Conservation (phyloP, 2,329 filamentous ascomycete genomes). For the Aspergillus sp. region DNA sequence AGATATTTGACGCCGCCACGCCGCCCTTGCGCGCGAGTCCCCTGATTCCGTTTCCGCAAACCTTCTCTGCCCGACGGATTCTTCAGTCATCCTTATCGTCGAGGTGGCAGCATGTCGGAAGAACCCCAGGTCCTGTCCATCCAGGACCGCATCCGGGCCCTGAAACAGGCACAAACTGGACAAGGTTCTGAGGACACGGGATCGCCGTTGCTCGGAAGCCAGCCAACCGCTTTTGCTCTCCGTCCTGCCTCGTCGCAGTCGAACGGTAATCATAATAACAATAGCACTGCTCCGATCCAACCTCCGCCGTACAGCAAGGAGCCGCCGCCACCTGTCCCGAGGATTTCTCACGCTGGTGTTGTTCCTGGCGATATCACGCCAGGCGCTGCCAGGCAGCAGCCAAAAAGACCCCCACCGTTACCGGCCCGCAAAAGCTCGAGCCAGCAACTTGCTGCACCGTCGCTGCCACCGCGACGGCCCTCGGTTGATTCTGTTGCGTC, state of each 20-base stretch:
- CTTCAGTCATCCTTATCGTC: not conserved
- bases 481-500: slow-evolving; percentile 56
- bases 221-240: slow-evolving; percentile 23
- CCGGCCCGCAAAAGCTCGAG: slow-evolving; percentile 44
- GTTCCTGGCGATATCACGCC: slow-evolving; percentile 20
- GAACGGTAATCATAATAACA: not conserved
- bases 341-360: slow-evolving; percentile 18
- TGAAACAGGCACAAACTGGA: slow-evolving; percentile 45
- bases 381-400: slow-evolving; percentile 23
- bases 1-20: not conserved
- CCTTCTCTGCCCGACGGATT: not conserved
- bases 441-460: slow-evolving; percentile 36
- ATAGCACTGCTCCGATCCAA: not conserved
- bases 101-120: slow-evolving; percentile 35
- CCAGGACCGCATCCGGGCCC: slow-evolving; percentile 46
- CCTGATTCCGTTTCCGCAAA: not conserved
- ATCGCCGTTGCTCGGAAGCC: slow-evolving; percentile 26
- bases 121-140: slow-evolving; percentile 45
- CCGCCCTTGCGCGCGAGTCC: not conserved
- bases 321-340: not conserved
- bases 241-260: slow-evolving; percentile 25
- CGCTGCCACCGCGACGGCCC: slow-evolving; percentile 49
- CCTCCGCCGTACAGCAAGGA: not conserved
- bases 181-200: slow-evolving; percentile 30
- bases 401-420: slow-evolving; percentile 44